Evolutionary conservation across 164 flowering plant genomes (phyloP), one percentile per base, ranked within the genome.

Genomic region (Vitis vinifera): DNA sequence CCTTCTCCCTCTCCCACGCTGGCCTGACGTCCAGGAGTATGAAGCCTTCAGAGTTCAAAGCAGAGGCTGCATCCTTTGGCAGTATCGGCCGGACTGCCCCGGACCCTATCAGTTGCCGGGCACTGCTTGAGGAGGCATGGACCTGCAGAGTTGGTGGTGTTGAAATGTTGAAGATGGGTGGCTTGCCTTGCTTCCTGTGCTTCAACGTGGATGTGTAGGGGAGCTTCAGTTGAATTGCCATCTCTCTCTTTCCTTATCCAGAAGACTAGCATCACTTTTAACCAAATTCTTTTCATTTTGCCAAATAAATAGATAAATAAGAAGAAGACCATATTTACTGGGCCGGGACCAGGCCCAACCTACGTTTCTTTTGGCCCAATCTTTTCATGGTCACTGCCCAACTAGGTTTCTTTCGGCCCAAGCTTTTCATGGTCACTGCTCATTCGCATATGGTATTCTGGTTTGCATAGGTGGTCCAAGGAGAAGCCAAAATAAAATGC

Each of bases 1-100:
- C 97, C 78, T 91, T 92, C 79, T 89, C 87, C 48, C 89, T 80
- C 83, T 94, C 99, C 99, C 97, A 94, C 27, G 48, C 73, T 0
- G 99, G 97, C 69, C 97, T 81, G 19, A 94, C 70, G 78, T 94
- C 99, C 15, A 94, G 79, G 44, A 94, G 75, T n/a, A 13, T 37
- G 72, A 71, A 90, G 9, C 88, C 91, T 51, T 85, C 92, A 13
- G 83, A 69, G 13, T 65, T 73, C 50, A 91, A 66, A 52, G 75
- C 84, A 14, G 79, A 52, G 44, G 75, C 66, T 16, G 91, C 97
- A 6, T 87, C 95, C 63, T 81, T 86, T 1, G 93, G 84, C 44
- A 56, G 17, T 55, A 93, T 76, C 27, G 89, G 50, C 55, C 76
- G 62, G 58, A 94, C 83, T 1, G 69, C 73, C 65, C 96, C 97